These are phyloP conservation scores for Fusarium oxysporum DNA, from an alignment of 2,329 filamentous ascomycete species.

Conservation along the genomic window DNA sequence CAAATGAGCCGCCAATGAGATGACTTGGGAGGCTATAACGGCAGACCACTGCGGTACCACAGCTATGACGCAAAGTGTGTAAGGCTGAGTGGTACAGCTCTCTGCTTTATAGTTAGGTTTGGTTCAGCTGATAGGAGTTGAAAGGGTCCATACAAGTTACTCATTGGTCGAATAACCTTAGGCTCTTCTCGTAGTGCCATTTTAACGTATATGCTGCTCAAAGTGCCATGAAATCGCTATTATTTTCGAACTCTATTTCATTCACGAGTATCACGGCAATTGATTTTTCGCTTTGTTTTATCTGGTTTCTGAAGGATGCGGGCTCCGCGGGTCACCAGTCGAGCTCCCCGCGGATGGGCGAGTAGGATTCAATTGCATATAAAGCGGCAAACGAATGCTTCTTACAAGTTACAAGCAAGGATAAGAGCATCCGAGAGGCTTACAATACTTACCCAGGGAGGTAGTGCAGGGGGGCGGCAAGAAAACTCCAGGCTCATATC, in stretches of 20 bases:
- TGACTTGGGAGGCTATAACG: constrained; percentile 26
- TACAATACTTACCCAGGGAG: not conserved
- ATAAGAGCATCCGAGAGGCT: not conserved
- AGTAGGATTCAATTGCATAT: constrained; percentile 9
- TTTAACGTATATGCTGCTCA: not conserved
- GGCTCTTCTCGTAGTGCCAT: constrained; percentile 19
- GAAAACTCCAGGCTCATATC: not conserved
- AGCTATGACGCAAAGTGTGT: constrained; percentile 35
- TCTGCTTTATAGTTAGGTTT: constrained; percentile 10
- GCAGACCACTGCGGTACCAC: constrained; percentile 27
- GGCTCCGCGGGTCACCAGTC: constrained; percentile 23
- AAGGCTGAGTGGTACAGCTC: constrained; percentile 33
- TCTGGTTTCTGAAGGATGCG: constrained; percentile 5
- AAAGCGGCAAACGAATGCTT: not conserved
- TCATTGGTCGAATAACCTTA: constrained; percentile 35
- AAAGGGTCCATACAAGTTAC: constrained; percentile 25
- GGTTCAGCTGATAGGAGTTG: not conserved
- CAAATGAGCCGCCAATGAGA: not conserved
- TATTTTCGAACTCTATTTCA: not conserved
- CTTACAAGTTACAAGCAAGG: not conserved
- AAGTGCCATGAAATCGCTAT: not conserved
- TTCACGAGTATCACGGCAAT: not conserved
- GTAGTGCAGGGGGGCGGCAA: not conserved
- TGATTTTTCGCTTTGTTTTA: constrained; percentile 7
- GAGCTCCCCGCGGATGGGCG: constrained; percentile 20